Base-by-base conservation (phyloP, 768 basidiomycete species). In the Auriscalpium orientale region DNA sequence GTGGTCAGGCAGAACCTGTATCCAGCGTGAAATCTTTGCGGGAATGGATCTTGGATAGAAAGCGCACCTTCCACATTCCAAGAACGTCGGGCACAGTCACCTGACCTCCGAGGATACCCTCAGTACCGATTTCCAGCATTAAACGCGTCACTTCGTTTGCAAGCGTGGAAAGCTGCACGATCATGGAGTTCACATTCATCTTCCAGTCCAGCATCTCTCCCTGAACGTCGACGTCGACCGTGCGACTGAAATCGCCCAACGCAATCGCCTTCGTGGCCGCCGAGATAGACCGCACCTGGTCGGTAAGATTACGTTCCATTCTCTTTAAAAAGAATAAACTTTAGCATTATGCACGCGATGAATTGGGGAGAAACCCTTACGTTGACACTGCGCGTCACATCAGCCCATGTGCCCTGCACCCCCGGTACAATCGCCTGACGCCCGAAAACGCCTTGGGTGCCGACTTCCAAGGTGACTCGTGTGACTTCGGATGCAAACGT, bases 21-120 rank as follows among this genome's bases (percentile, higher is more conserved):
- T 4, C 3, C 8, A 8, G 15, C 3, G 21, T 28, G 20, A 11
- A 37, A 45, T 28, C 8, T 7, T 16, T 7, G n/a, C 28, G 28
- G 28, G 28, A 28, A 51, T 43, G 16, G 8, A 38, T 28, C 4
- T 1, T n/a, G 45, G 21, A 18, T n/a, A 18, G 15, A 18, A 22
- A 12, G 56, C 75, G 18, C 54, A 86, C 88, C 78, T 94, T 92
- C 93, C 93, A 94, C 77, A 91, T 92, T 53, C 93, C 93, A 67
- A 93, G 87, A 1, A 95, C 93, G 48, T 89, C 91, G 18, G 89
- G 87, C 0, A 95, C 94, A 56, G 77, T 81, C 0, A 94, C 94
- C 68, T 97, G 94, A 16, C 94, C 95, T 49, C 94, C 95, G 68
- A 98, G 77, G 49, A 91, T 95, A 68, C 92, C 92, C 68, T 94